Evolutionary conservation across 2,329 filamentous ascomycete species (phyloP).

Genomic region (Fusarium kyushuense): DNA sequence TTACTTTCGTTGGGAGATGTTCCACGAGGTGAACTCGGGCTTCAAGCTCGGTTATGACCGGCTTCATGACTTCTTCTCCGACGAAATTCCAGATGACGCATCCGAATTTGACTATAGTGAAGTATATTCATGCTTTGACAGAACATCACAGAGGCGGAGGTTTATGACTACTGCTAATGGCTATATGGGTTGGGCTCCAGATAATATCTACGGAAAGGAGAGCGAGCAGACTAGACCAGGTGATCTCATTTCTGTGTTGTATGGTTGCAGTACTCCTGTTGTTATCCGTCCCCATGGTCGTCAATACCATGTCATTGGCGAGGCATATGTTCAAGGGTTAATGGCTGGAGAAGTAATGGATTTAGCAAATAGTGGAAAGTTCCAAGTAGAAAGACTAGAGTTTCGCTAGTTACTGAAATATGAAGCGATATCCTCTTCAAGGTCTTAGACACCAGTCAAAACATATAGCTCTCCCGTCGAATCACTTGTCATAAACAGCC

Average conservation of each 20-base stretch:
- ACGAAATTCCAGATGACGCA: not conserved
- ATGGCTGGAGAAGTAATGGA: not conserved
- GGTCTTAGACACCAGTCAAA: not conserved
- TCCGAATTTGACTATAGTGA: not conserved
- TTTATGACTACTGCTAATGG: not conserved
- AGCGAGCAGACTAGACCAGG: not conserved
- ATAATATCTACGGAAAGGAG: not conserved
- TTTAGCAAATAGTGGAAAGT: not conserved
- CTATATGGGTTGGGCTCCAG: not conserved
- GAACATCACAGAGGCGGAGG: not conserved
- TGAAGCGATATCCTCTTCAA: too few relatives aligned
- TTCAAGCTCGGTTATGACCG: not conserved
- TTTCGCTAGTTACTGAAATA: not conserved
- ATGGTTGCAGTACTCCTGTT: not conserved
- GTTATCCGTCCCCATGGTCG: not conserved
- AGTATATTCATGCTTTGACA: not conserved
- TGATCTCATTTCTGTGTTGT: not conserved
- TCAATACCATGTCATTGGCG: not conserved
- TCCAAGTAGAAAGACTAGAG: fast-evolving
- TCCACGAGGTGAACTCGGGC: not conserved
- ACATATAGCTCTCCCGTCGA: conserved; percentile 14
- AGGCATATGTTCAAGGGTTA: not conserved
- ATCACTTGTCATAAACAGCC: conserved; percentile 13
- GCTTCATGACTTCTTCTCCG: not conserved
- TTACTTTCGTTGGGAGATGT: not conserved